Evolutionary conservation across 257 asterid species (phyloP).

Genomic region (Haberlea rhodopensis): DNA sequence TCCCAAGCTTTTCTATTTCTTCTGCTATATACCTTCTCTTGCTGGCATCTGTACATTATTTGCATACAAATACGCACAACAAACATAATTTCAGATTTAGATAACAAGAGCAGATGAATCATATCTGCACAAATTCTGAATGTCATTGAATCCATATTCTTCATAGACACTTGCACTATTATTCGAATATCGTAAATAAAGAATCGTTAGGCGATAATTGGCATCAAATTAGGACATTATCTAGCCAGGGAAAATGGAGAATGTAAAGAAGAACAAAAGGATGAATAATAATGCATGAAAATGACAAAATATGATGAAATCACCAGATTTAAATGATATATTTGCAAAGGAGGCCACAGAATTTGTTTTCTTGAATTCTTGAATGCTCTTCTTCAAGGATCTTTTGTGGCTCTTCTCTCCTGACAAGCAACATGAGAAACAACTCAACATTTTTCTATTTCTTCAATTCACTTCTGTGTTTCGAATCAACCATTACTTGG

Average conservation of each 20-base stretch:
- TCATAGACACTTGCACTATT: not conserved
- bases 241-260: not conserved
- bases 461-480: constrained; percentile 21
- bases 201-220: not conserved
- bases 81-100: not conserved
- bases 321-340: constrained; percentile 59
- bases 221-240: not conserved
- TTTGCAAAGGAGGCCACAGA: constrained; percentile 45
- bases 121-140: too few species aligned
- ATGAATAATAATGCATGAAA: not conserved
- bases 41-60: constrained; percentile 49
- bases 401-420: constrained; percentile 35
- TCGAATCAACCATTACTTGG: constrained; percentile 29
- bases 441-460: constrained; percentile 42
- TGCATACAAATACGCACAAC: not conserved
- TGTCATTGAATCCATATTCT: not conserved
- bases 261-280: not conserved
- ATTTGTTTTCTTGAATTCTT: constrained; percentile 38
- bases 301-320: not conserved
- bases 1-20: constrained; percentile 63
- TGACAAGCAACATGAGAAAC: constrained; percentile 73
- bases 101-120: constrained; percentile 10
- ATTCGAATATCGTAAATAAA: not conserved
- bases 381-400: constrained; percentile 30
- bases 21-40: constrained; percentile 50